phyloP scores from a whole-genome alignment of 225 moss, liverwort and hornwort species.

The Pseudoscleropodium purum region DNA sequence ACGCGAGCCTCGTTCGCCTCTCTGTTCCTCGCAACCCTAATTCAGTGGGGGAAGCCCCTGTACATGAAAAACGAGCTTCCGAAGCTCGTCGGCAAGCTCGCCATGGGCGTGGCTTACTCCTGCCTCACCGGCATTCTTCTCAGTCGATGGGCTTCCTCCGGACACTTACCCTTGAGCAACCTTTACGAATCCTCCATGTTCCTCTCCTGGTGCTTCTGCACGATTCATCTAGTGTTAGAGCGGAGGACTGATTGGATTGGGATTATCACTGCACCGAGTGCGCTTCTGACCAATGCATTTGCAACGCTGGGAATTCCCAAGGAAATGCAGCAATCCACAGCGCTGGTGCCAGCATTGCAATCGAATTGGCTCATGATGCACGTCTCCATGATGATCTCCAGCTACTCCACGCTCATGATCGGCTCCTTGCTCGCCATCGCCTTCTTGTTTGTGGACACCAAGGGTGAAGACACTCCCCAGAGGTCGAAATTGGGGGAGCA shows the following conservation, averaged over 20 bases:
- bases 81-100: slow-evolving; percentile 8
- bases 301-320: slow-evolving; percentile 43
- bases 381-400: slow-evolving; percentile 48
- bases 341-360: slow-evolving; percentile 45
- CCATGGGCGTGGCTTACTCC: slow-evolving; percentile 14
- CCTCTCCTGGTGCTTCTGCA: slow-evolving; percentile 49
- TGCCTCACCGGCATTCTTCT: slow-evolving; percentile 29
- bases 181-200: slow-evolving; percentile 49
- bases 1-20: slow-evolving; percentile 27
- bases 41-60: slow-evolving; percentile 39
- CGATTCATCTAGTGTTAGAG: slow-evolving; percentile 30
- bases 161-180: slow-evolving; percentile 42
- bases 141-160: slow-evolving; percentile 26
- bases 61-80: background rate
- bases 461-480: background rate
- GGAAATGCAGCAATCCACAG: slow-evolving; percentile 42
- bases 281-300: slow-evolving; percentile 45
- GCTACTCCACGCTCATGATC: slow-evolving; percentile 46
- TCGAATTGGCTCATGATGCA: slow-evolving; percentile 64
- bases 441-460: slow-evolving; percentile 26
- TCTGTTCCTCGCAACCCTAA: slow-evolving; percentile 26
- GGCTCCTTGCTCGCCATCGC: slow-evolving; percentile 47
- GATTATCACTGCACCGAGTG: slow-evolving; percentile 45
- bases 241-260: slow-evolving; percentile 37
- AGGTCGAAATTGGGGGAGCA: slow-evolving; percentile 21